phyloP scores from a whole-genome alignment of 176 grass and related monocot species.

The Panicum miliaceum region DNA sequence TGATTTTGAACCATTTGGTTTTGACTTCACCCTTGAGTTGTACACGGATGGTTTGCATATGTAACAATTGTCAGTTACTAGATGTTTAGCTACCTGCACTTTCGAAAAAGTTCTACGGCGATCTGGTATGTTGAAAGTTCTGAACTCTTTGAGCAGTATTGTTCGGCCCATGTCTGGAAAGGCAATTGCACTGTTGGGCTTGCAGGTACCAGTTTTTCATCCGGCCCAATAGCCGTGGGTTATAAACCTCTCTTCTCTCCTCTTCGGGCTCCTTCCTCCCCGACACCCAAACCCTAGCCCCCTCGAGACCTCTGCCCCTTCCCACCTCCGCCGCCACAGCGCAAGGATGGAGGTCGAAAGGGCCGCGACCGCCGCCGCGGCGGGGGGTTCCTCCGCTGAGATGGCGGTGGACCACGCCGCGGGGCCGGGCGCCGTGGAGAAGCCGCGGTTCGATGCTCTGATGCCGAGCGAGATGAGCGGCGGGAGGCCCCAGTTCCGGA shows the following conservation, averaged over 20 bases:
- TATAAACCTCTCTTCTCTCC: not conserved
- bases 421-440: conserved; percentile 5
- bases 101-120: no score
- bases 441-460: conserved; percentile 57
- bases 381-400: not conserved
- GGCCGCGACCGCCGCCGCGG: not conserved
- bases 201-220: not conserved
- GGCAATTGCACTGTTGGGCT: not conserved
- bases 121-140: no score
- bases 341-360: conserved; percentile 29
- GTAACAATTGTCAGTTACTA: no score
- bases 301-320: not conserved
- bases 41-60: no score
- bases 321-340: not conserved
- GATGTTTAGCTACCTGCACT: no score
- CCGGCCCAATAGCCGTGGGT: not conserved
- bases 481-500: conserved; percentile 65
- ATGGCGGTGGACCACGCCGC: conserved; percentile 20
- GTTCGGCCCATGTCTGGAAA: no score
- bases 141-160: no score
- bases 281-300: conserved; percentile 31
- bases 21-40: no score
- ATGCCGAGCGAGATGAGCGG: conserved; percentile 79
- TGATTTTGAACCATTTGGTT: no score
- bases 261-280: not conserved